Base-by-base conservation (phyloP, 352 stramenopile species). In the Globisporangium takayamanum region DNA sequence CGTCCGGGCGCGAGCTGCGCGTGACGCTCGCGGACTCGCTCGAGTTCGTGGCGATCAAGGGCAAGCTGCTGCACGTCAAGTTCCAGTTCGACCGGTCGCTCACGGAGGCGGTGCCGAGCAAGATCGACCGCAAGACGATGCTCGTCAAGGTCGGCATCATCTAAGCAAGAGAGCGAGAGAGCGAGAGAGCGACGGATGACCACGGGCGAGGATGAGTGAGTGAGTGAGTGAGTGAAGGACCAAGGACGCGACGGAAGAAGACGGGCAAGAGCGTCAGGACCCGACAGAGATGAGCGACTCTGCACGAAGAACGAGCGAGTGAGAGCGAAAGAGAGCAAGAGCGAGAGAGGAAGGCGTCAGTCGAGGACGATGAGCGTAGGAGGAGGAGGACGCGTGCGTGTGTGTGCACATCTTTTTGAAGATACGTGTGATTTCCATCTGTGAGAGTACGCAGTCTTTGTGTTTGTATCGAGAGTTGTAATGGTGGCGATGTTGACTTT, bases 111-210 rank as follows among this genome's bases (percentile, higher is more conserved):
- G 64, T 78, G 41, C 74, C 68, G 64, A 74, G 54, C 64, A 91
- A 91, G 68, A 60, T 80, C 46, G 80, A 91, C 65, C 76, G 76
- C 55, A 79, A 82, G 61, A 87, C 77, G 57, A 87, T 91, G 78
- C 70, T 75, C 45, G 67, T 91, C 66, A 83, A 80, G 54, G 78
- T 91, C 37, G 80, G 78, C 51, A 82, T 84, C 48, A 76, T 87
- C 57, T 89, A 87, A 83, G 52, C 50, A 36, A 26, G 53, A 14
- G 26, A 25, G n/a, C 20, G 22, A 60, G 46, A 33, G 28, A 52
- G 10, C 15, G 20, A 48, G 45, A 39, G 41, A 45, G 42, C 4
- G 55, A 53, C 25, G 37, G 36, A 49, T 3, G 42, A 50, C 14
- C 2, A 3, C 10, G 6, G 25, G 11, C 15, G 5, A 50, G 45